Evolutionary conservation across 805 yeast species (phyloP).

Genomic region (Wickerhamiella parazyma): DNA sequence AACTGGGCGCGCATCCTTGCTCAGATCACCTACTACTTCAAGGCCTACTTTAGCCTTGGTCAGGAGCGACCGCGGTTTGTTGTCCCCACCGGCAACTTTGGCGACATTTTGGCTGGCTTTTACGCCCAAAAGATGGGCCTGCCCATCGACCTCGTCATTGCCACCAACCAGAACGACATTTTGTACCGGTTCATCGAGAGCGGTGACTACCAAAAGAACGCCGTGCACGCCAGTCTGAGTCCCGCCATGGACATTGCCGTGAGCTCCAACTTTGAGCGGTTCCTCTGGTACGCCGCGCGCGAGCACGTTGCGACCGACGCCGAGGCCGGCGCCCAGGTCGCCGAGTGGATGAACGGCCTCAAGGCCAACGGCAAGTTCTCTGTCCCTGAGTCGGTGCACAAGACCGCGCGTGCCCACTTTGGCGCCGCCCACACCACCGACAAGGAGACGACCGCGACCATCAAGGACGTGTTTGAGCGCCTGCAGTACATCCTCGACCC

Average conservation of each 20-base stretch:
- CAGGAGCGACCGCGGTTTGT: constrained; percentile 51
- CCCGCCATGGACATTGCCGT: constrained; percentile 99
- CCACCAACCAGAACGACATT: constrained; percentile 92
- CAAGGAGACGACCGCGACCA: constrained; percentile 64
- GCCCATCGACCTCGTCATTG: constrained; percentile 79
- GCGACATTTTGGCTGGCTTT: constrained; percentile 94
- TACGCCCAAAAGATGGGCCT: constrained; percentile 92
- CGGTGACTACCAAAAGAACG: constrained; percentile 69
- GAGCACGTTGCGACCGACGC: constrained; percentile 37
- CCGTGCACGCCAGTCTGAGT: constrained; percentile 76
- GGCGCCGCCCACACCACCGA: constrained; percentile 71
- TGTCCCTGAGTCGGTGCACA: constrained; percentile 51
- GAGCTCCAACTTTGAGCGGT: constrained; percentile 91
- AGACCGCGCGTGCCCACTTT: constrained; percentile 55
- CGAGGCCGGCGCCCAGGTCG: constrained; percentile 62
- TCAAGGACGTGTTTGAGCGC: constrained; percentile 49
- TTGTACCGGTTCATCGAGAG: constrained; percentile 81
- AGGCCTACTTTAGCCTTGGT: constrained; percentile 64
- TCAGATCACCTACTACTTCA: constrained; percentile 92
- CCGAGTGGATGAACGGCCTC: constrained; percentile 65
- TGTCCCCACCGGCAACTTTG: constrained; percentile 97
- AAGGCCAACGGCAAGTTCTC: constrained; percentile 62
- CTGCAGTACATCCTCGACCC: constrained; percentile 83
- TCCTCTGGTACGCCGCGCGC: constrained; percentile 85
- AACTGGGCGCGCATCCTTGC: constrained; percentile 99